Base-by-base conservation (phyloP, 371 early-diverging fungal species). In the Mucor sp. region DNA sequence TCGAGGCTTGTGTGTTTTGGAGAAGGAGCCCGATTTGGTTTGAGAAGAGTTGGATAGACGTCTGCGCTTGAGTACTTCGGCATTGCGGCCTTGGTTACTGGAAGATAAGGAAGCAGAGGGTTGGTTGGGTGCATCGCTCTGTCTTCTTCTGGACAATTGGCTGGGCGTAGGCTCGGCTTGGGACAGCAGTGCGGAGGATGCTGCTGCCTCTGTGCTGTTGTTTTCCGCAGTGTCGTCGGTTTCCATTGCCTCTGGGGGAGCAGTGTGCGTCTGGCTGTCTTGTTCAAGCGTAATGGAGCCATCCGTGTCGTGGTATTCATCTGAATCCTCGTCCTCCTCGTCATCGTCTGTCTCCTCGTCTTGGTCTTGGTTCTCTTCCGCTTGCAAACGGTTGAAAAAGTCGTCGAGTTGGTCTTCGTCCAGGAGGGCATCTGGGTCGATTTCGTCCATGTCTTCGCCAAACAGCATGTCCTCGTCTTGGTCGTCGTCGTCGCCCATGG, bases 21-120 rank as follows among this genome's bases (percentile, higher is more conserved):
- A 37, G 21, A 6, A 33, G 8, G 33, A 33, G 33, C 33, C 33
- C 7, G 55, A 21, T 25, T 67, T 64, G 12, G 66, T 30, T 27
- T 66, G 74, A 57, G 71, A 66, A 27, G 71, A 70, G n/a, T 43
- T 39, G 23, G 73, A 72, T 21, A 65, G 28, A 41, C 72, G 32
- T 67, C 72, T 60, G 61, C 72, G 43, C 48, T 68, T 68, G 3
- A 65, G 23, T 6, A 62, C 63, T 32, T 68, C 68, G 27, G 35
- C 47, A n/a, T 43, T n/a, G 15, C 59, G 68, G 3, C 58, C 48
- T 12, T 58, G 44, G 27, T 57, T 17, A 11, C 39, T 56, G 19
- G 21, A 6, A 11, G 35, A 50, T 8, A 7, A 30, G 6, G 28
- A 6, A 5, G 43, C 44, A 6, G 25, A 47, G 14, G 33, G 25